Conservation (phyloP, 306 rosid genomes). For the Dryas alaskensis region DNA sequence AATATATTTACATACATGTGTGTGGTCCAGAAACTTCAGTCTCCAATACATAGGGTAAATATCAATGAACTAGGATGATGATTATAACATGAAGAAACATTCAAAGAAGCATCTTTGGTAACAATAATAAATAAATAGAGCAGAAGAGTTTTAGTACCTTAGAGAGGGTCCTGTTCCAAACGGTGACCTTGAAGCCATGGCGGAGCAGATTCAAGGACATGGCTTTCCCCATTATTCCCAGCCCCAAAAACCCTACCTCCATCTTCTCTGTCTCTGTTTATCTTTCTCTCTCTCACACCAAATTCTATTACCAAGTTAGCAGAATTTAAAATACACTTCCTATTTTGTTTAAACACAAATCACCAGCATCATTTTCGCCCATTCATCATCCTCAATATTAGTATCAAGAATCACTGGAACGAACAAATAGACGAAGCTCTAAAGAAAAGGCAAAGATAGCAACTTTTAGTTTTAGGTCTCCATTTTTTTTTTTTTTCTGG, state of each 20-base stretch:
- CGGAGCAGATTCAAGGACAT: slow-evolving; percentile 61
- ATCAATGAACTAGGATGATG: not conserved
- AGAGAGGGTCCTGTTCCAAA: slow-evolving; percentile 82
- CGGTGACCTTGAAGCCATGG: slow-evolving; percentile 71
- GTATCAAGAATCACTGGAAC: not conserved
- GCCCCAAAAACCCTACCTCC: slow-evolving; percentile 80
- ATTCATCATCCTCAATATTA: not conserved
- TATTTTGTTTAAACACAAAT: no score
- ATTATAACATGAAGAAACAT: not conserved
- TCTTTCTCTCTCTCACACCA: not conserved
- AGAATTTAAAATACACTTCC: not conserved
- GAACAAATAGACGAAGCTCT: not conserved
- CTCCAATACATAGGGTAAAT: not conserved
- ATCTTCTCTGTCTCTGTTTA: slow-evolving; percentile 20
- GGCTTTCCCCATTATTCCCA: slow-evolving; percentile 94
- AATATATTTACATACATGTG: not conserved
- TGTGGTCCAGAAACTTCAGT: not conserved
- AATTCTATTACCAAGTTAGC: no score
- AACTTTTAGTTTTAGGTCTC: not conserved
- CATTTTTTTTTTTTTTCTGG: not conserved
- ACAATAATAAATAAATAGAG: not conserved
- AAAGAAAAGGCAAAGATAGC: not conserved
- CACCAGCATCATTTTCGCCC: no score
- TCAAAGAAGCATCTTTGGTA: not conserved
- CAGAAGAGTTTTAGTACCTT: slow-evolving; percentile 41